Base-by-base conservation (phyloP, 352 stramenopile genomes). In the Globisporangium alternatum region DNA sequence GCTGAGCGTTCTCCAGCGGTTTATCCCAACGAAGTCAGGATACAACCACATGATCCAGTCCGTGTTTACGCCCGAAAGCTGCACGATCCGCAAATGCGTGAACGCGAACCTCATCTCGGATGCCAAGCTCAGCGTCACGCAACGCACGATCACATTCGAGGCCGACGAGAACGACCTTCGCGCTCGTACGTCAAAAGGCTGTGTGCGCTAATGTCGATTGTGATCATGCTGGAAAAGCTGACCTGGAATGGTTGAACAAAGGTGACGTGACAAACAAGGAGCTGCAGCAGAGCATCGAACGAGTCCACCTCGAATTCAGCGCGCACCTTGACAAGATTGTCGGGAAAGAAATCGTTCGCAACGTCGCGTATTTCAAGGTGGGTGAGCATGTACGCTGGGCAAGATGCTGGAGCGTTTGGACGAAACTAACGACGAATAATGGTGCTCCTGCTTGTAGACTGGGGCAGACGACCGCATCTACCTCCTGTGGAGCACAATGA, bases 301-400 rank as follows among this genome's bases (percentile, higher is more conserved):
- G 70, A 47, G 83, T 87, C 31, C 80, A 88, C 44, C 43, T 65
- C 1, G 81, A 92, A 63, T 80, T 89, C 33, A 84, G 77, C 31
- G 49, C 59, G 0, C 83, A 91, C 25, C 55, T 92, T 0, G 68
- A 83, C 62, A 74, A 77, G n/a, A 86, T 89, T 8, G 75, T 90
- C 15, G 76, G 80, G 9, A 85, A 88, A 55, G 72, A 87, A 47
- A 76, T 88, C 57, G 67, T 73, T 30, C 80, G 77, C 41, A 68
- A 83, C 30, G 76, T 88, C 9, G 74, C 64, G 33, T 89, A 90
- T 56, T 90, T 92, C 60, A 92, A 92, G 72, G 81, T 89, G 62
- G 53, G 31, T 7, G 9, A n/a, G 6, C 5, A 21, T 41, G 28
- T 44, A 9, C 3, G 31, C n/a, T 44, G 31, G 6, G n/a, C 49